Conservation (phyloP, 345 rosid genomes). For the Acer campestre region DNA sequence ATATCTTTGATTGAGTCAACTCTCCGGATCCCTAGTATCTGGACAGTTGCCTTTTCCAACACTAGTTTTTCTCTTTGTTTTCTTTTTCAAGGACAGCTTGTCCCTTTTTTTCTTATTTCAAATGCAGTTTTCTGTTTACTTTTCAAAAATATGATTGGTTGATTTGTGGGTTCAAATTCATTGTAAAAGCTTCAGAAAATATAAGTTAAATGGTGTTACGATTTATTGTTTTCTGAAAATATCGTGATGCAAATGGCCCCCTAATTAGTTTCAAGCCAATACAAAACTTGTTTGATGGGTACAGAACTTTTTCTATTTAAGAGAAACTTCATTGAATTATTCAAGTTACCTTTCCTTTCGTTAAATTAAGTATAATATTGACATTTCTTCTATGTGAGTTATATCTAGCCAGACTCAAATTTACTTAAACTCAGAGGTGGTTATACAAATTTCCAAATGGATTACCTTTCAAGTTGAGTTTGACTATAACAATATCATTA, state of each 20-base stretch:
- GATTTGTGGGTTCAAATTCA: background rate
- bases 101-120: background rate
- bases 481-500: background rate
- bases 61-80: too few species aligned
- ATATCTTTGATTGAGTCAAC: too few species aligned
- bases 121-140: background rate
- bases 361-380: background rate
- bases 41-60: too few species aligned
- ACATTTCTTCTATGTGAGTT: background rate
- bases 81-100: too few species aligned
- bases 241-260: background rate
- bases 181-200: background rate
- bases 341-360: background rate
- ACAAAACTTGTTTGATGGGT: background rate
- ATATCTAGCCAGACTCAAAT: background rate
- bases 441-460: background rate
- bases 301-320: background rate
- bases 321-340: background rate
- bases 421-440: background rate
- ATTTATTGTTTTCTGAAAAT: background rate
- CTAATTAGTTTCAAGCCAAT: too few species aligned
- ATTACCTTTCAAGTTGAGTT: background rate
- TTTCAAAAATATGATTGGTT: background rate
- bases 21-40: too few species aligned
- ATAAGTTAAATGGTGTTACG: background rate